These are phyloP conservation scores for Geosmithia morbida DNA, from an alignment of 2,329 filamentous ascomycete genomes.

Conservation along the genomic window DNA sequence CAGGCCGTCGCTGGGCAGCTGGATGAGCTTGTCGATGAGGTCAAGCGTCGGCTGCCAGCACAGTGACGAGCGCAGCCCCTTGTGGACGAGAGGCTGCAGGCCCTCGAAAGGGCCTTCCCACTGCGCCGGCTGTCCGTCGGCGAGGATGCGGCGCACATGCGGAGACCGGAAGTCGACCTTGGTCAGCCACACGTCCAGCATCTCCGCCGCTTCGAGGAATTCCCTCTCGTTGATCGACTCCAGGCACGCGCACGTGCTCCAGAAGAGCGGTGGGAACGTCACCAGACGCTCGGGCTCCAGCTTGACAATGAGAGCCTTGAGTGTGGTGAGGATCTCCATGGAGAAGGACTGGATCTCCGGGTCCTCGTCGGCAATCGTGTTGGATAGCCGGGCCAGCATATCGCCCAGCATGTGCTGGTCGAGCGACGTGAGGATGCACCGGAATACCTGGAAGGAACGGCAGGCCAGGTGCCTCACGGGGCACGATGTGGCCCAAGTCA, in stretches of 20 bases:
- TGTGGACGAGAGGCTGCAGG: constrained; percentile 73
- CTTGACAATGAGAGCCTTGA: constrained; percentile 82
- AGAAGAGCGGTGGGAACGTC: constrained; percentile 91
- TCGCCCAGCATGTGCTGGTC: constrained; percentile 93
- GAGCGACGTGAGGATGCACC: constrained; percentile 79
- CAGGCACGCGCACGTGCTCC: constrained; percentile 91
- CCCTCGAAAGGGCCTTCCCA: constrained; percentile 90
- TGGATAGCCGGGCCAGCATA: constrained; percentile 89
- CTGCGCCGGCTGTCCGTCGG: constrained; percentile 64
- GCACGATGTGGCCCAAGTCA: constrained; percentile 95
- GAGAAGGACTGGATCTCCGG: constrained; percentile 92
- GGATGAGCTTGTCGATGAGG: constrained; percentile 64
- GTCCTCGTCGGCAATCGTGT: constrained; percentile 92
- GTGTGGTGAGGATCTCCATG: constrained; percentile 90
- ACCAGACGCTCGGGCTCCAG: constrained; percentile 66
- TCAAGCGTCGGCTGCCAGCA: constrained; percentile 68
- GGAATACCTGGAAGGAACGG: constrained; percentile 92
- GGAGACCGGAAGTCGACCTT: constrained; percentile 70
- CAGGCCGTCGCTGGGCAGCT: constrained; percentile 63
- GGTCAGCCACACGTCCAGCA: constrained; percentile 75
- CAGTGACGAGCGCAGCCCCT: constrained; percentile 75
- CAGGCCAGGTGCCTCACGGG: constrained; percentile 90
- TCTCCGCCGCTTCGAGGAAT: constrained; percentile 79
- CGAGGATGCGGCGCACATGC: constrained; percentile 52
- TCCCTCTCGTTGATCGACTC: constrained; percentile 95